phyloP scores from a whole-genome alignment of 2,329 filamentous ascomycete genomes.

The Leptographium flavum region DNA sequence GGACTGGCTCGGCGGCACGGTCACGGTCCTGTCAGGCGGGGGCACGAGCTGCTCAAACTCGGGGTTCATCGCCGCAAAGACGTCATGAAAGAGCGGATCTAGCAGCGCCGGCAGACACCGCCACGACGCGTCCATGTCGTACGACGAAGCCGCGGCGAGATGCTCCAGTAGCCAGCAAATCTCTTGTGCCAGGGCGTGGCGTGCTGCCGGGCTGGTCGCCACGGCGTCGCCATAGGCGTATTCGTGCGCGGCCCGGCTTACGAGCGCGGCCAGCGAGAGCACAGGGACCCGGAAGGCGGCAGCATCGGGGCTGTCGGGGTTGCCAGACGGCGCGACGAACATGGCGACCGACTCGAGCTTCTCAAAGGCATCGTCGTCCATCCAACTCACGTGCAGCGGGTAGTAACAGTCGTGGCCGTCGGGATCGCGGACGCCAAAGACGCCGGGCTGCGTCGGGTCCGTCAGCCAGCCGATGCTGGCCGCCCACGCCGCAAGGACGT shows the following conservation, averaged over 20 bases:
- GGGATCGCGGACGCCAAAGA: conserved; percentile 22
- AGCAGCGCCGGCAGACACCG: conserved; percentile 8
- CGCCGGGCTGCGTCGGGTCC: conserved; percentile 19
- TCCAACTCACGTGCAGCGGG: conserved; percentile 23
- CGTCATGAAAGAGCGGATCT: conserved; percentile 12
- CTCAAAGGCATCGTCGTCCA: conserved; percentile 11
- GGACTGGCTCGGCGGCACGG: too few relatives aligned
- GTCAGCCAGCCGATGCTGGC: conserved; percentile 18
- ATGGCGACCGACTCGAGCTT: conserved; percentile 11
- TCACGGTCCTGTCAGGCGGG: too few relatives aligned
- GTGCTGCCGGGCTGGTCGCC: background rate
- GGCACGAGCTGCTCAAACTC: conserved; percentile 17
- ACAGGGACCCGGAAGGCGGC: conserved; percentile 8
- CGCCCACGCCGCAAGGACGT: conserved; percentile 27
- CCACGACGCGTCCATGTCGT: background rate
- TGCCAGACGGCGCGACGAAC: too few relatives aligned
- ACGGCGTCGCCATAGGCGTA: conserved; percentile 13
- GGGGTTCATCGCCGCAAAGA: conserved; percentile 12
- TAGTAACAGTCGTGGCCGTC: conserved; percentile 16
- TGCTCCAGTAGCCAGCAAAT: conserved; percentile 21
- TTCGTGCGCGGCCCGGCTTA: conserved; percentile 19
- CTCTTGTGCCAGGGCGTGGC: conserved; percentile 15
- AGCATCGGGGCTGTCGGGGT: too few relatives aligned
- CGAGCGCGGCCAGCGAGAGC: conserved; percentile 20
- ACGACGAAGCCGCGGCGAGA: conserved; percentile 12